These are phyloP conservation scores for Melocanna baccifera DNA, from an alignment of 176 grass and related monocot species.

Conservation along the genomic window DNA sequence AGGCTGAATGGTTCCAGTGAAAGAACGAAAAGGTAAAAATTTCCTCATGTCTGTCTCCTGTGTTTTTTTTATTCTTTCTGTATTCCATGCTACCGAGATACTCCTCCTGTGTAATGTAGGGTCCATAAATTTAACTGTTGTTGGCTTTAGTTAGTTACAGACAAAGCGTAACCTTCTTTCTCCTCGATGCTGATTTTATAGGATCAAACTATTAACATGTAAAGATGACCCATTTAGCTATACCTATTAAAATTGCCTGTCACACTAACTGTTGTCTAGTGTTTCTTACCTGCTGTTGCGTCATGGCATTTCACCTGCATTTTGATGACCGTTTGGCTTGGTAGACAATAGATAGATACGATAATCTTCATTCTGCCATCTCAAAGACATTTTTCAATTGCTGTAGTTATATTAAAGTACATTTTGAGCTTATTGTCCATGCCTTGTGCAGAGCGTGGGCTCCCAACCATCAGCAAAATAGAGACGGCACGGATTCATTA, in stretches of 20 bases:
- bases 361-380: background rate
- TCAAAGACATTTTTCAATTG: background rate
- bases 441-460: slow-evolving; percentile 39
- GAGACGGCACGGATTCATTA: slow-evolving; percentile 15
- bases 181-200: background rate
- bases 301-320: background rate
- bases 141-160: background rate
- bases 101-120: background rate
- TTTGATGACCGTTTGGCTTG: background rate
- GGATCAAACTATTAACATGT: background rate
- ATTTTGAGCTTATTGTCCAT: background rate
- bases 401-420: background rate
- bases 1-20: slow-evolving; percentile 32
- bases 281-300: background rate
- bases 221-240: background rate
- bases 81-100: background rate
- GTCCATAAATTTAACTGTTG: too few species aligned
- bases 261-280: background rate
- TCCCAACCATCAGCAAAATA: slow-evolving; percentile 35
- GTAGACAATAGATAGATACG: background rate
- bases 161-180: background rate
- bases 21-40: slow-evolving; percentile 41
- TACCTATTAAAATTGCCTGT: background rate
- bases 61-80: background rate
- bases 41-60: background rate